Evolutionary conservation across 2,329 filamentous ascomycete genomes (phyloP), one percentile per base, ranked within the genome.

Genomic region (Colletotrichum camelliae): DNA sequence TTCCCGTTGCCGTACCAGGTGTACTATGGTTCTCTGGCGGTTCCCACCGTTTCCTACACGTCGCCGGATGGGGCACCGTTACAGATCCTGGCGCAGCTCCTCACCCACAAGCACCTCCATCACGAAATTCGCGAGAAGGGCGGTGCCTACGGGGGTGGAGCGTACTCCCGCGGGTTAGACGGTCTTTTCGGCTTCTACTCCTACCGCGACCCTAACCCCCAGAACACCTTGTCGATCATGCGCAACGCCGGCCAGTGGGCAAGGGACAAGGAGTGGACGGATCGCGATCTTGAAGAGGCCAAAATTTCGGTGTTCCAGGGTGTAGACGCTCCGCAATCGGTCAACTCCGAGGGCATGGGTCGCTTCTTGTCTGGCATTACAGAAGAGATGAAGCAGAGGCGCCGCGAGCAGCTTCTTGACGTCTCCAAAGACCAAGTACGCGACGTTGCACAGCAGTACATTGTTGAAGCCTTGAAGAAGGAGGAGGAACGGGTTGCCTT

Each of bases 81-180:
- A 18, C 95, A 96, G 80, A 94, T 98, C 55, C 92, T 99, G 27
- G 93, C 96, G 15, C 95, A 98, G 83, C 91, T 99, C 21, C 91
- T 99, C 37, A 98, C 96, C 1, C 96, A 99, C 87, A 98, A 98
- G 85, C 95, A 98, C 82, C 89, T 99, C 33, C 97, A 99, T 83
- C 96, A 98, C 79, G 97, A 98, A 85, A 98, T 99, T 79, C 94
- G 97, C 71, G 97, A 99, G 83, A 98, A 98, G 85, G 97, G 97
- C 37, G 97, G 97, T 48, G 97, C 97, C 0, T 99, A 99, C 80
- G 97, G 97, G 60, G 97, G 95, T 27, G 96, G 96, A 16, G 96
- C 97, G 2, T 96, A 95, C 83, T 93, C 94, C 60, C 92, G 93
- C 29, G 91, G 94, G 0, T 87, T 98, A 9, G 94, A 95, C 79